Conservation (phyloP, 208 protist species). For the Leishmania mexicana region DNA sequence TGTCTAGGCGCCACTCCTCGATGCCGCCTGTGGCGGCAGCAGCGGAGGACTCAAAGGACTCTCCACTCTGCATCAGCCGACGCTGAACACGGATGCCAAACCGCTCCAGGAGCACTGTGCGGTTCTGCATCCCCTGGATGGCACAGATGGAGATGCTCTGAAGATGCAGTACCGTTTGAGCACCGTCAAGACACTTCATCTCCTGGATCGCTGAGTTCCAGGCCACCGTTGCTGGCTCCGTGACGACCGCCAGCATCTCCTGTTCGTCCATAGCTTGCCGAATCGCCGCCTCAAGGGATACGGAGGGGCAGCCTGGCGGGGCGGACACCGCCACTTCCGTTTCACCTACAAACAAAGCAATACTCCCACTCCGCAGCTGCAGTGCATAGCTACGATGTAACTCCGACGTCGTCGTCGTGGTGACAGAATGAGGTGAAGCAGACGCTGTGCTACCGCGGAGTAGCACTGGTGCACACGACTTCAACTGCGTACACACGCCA, state of each 20-base stretch:
- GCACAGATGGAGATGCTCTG: slow-evolving; percentile 20
- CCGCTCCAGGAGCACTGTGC: slow-evolving; percentile 18
- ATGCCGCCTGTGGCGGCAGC: not conserved
- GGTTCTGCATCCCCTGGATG: slow-evolving; percentile 8
- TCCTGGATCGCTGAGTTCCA: slow-evolving; percentile 20
- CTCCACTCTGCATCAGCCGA: not conserved
- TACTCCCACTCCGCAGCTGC: slow-evolving; percentile 5
- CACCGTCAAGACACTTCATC: not conserved
- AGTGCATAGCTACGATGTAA: not conserved
- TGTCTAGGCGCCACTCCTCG: slow-evolving; percentile 27
- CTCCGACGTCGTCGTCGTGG: not conserved
- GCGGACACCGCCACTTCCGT: slow-evolving; percentile 3
- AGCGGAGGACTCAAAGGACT: not conserved
- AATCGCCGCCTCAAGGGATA: slow-evolving; percentile 9
- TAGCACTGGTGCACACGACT: not conserved
- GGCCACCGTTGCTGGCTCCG: slow-evolving; percentile 5
- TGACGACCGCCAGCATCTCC: slow-evolving; percentile 13
- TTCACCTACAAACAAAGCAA: slow-evolving; percentile 21
- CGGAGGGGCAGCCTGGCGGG: not conserved
- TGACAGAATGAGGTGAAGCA: not conserved
- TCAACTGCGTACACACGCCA: slow-evolving; percentile 9
- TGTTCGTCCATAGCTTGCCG: slow-evolving; percentile 4
- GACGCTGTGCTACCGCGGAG: not conserved
- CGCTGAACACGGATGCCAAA: slow-evolving; percentile 14
- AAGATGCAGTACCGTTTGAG: slow-evolving; percentile 24